These are phyloP conservation scores for Chimonanthus salicifolius DNA, from an alignment of 164 flowering plant genomes.

Conservation along the genomic window DNA sequence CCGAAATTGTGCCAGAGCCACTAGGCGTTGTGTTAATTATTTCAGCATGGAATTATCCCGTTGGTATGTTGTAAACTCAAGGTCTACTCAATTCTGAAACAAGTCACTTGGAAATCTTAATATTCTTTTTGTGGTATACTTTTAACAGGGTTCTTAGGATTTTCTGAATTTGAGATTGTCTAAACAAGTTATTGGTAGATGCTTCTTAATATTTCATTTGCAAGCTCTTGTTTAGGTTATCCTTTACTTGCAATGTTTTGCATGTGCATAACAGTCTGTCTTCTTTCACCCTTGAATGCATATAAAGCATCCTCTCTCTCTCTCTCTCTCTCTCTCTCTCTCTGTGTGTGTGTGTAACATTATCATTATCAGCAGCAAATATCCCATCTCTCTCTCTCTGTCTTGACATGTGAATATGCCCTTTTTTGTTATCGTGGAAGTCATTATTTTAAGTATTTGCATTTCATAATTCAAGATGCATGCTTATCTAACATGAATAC, in stretches of 20 bases:
- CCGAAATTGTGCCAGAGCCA: conserved; percentile 73
- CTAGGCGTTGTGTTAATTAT: conserved; percentile 59
- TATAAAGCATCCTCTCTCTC: too few species aligned
- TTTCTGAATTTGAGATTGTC: background rate
- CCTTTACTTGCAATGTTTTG: too few species aligned
- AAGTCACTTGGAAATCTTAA: background rate
- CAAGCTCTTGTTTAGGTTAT: too few species aligned
- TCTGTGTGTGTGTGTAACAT: too few species aligned
- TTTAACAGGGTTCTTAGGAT: too few species aligned
- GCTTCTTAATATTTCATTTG: background rate
- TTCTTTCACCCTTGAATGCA: too few species aligned
- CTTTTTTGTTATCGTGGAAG: background rate
- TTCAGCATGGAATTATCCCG: conserved; percentile 75
- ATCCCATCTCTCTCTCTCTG: too few species aligned
- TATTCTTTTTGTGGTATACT: background rate
- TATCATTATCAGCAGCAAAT: too few species aligned
- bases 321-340: too few species aligned
- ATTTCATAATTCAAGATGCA: background rate
- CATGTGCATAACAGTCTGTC: too few species aligned
- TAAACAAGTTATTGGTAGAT: background rate
- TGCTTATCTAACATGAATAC: background rate
- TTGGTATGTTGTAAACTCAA: conserved; percentile 38
- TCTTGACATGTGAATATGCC: too few species aligned
- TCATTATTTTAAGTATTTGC: background rate
- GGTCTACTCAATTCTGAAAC: background rate